Evolutionary conservation across 257 asterid genomes (phyloP).

Genomic region (Dorcoceras hygrometricum): DNA sequence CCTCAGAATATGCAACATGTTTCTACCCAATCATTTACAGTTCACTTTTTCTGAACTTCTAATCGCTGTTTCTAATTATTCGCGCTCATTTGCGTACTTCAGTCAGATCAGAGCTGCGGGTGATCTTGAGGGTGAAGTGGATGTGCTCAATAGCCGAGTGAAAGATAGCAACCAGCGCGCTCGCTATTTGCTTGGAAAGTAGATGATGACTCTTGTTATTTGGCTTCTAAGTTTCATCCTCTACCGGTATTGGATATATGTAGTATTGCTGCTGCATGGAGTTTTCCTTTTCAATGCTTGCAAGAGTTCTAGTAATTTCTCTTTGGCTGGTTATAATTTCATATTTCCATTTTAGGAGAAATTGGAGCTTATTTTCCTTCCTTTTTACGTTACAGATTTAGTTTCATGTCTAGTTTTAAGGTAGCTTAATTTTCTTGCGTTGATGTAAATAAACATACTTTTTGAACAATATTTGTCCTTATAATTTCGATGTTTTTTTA

Average conservation of each 20-base stretch:
- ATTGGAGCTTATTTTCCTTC: neutral
- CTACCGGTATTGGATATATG: neutral
- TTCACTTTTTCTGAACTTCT: neutral
- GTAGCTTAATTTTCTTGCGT: neutral
- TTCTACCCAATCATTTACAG: neutral
- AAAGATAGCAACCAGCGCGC: conserved; percentile 59
- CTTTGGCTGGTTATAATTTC: too few relatives aligned
- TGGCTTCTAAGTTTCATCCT: neutral
- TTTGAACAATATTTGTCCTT: neutral
- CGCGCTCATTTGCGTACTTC: conserved; percentile 25
- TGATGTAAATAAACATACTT: neutral
- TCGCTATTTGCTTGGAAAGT: conserved; percentile 56
- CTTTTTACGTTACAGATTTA: too few relatives aligned
- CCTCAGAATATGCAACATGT: neutral
- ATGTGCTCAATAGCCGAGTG: conserved; percentile 57
- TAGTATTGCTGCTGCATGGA: neutral
- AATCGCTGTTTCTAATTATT: neutral
- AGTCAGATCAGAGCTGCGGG: conserved; percentile 61
- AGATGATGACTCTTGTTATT: conserved; percentile 25
- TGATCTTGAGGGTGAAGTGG: conserved; percentile 60
- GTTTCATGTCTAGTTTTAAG: neutral
- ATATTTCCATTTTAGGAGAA: too few relatives aligned
- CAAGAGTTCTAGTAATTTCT: neutral
- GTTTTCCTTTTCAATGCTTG: neutral
- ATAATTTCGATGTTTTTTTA: too few relatives aligned